Evolutionary conservation across 2,329 filamentous ascomycete species (phyloP).

Genomic region (Aureobasidium sp.): DNA sequence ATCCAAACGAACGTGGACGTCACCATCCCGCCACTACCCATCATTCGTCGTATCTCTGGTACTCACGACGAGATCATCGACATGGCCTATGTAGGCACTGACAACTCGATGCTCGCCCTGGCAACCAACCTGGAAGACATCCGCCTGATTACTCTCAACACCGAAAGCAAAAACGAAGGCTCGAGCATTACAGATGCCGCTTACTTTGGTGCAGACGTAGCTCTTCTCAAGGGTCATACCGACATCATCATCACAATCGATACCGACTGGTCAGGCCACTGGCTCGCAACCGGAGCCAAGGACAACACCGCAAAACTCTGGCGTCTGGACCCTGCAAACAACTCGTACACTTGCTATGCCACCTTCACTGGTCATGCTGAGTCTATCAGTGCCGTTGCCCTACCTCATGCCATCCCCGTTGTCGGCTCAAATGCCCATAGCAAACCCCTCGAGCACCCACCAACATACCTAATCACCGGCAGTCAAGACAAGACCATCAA

Average conservation of each 20-base stretch:
- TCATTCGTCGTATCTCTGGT: constrained; percentile 77
- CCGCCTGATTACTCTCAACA: constrained; percentile 67
- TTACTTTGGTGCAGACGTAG: constrained; percentile 87
- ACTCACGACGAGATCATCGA: constrained; percentile 98
- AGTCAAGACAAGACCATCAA: constrained; percentile 96
- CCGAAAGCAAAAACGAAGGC: constrained; percentile 27
- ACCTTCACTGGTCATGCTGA: constrained; percentile 89
- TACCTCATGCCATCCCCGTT: constrained; percentile 64
- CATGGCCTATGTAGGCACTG: constrained; percentile 73
- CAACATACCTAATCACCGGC: constrained; percentile 78
- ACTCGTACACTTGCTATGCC: constrained; percentile 71
- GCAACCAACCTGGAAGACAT: constrained; percentile 95
- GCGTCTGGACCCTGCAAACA: constrained; percentile 69
- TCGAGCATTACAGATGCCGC: constrained; percentile 21
- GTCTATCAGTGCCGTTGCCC: constrained; percentile 80
- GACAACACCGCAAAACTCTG: constrained; percentile 92
- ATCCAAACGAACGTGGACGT: constrained; percentile 26
- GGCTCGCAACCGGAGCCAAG: constrained; percentile 93
- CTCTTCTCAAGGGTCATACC: constrained; percentile 78
- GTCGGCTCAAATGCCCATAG: constrained; percentile 62
- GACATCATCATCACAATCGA: constrained; percentile 95
- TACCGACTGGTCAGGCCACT: constrained; percentile 93
- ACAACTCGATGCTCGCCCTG: constrained; percentile 75
- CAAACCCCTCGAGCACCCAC: constrained; percentile 71
- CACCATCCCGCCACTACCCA: constrained; percentile 50